phyloP scores from a whole-genome alignment of 768 basidiomycete genomes.

The Lentinus brumalis region DNA sequence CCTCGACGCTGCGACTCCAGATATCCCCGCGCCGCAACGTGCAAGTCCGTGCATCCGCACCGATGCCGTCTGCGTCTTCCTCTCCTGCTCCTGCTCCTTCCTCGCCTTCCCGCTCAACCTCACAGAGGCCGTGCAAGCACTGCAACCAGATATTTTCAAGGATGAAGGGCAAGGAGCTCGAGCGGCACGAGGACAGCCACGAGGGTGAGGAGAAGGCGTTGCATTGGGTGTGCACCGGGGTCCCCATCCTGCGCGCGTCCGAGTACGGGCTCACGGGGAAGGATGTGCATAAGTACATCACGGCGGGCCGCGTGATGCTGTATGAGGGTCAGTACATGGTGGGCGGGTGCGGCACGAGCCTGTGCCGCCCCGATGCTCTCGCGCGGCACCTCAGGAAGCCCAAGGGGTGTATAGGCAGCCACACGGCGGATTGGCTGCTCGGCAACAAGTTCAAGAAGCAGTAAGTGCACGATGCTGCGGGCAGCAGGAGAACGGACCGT shows the following conservation, averaged over 20 bases:
- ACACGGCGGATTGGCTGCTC: too few relatives aligned
- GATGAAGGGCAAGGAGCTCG: not conserved
- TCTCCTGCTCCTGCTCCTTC: not conserved
- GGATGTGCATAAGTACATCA: too few relatives aligned
- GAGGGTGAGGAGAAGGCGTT: not conserved
- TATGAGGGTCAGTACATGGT: constrained; percentile 5
- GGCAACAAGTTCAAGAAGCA: too few relatives aligned
- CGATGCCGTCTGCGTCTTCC: too few relatives aligned
- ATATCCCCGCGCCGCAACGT: too few relatives aligned
- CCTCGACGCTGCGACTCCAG: too few relatives aligned
- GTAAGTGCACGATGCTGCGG: too few relatives aligned
- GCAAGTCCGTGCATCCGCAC: too few relatives aligned
- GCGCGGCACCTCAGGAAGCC: constrained; percentile 8
- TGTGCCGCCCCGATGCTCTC: constrained; percentile 20
- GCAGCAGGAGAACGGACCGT: too few relatives aligned
- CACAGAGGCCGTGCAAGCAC: not conserved
- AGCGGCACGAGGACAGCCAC: not conserved
- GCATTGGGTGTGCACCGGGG: not conserved
- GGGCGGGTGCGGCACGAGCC: constrained; percentile 11
- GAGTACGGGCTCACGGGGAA: not conserved
- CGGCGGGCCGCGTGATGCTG: not conserved
- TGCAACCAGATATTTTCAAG: not conserved
- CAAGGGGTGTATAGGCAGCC: too few relatives aligned
- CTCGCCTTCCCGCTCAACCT: not conserved
- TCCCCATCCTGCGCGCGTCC: not conserved